Conservation (phyloP, 176 grass and related monocot genomes). For the Carex littledalei region DNA sequence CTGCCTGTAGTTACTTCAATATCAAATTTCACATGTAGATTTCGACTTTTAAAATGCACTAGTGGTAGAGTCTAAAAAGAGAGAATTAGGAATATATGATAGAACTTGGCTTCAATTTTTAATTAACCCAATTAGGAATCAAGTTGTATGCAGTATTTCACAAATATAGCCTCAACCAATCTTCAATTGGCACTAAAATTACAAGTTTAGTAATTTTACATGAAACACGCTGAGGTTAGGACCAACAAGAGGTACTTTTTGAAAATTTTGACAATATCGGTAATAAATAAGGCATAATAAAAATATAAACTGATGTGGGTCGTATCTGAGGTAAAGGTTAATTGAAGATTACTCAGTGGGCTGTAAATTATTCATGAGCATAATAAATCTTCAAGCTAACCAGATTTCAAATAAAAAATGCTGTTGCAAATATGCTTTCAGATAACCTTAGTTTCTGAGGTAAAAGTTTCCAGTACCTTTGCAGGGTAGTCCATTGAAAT, state of each 20-base stretch:
- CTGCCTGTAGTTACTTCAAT: slow-evolving; percentile 41
- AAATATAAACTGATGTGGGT: neutral
- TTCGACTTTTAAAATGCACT: neutral
- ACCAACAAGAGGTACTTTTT: neutral
- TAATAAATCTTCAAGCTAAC: neutral
- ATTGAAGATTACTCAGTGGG: neutral
- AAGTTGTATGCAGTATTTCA: neutral
- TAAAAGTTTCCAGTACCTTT: neutral
- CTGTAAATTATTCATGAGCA: neutral
- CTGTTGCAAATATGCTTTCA: neutral
- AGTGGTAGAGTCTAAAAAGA: neutral
- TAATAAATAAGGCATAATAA: neutral
- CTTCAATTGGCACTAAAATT: neutral
- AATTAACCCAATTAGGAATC: neutral
- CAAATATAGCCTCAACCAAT: neutral
- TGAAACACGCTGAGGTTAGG: neutral
- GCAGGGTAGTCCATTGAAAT: neutral
- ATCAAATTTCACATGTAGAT: slow-evolving; percentile 7
- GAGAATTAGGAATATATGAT: neutral
- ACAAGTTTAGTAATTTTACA: neutral
- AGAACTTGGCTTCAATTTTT: neutral
- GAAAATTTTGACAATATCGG: neutral
- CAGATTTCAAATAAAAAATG: neutral
- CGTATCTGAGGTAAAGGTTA: neutral
- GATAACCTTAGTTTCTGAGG: neutral